A percentile compares a stretch with the other conserved stretches of the same genome.
These are phyloP conservation scores for Uromyces viciae-fabae DNA, from an alignment of 1,284 basidiomycete genomes.

Conservation along the genomic window DNA sequence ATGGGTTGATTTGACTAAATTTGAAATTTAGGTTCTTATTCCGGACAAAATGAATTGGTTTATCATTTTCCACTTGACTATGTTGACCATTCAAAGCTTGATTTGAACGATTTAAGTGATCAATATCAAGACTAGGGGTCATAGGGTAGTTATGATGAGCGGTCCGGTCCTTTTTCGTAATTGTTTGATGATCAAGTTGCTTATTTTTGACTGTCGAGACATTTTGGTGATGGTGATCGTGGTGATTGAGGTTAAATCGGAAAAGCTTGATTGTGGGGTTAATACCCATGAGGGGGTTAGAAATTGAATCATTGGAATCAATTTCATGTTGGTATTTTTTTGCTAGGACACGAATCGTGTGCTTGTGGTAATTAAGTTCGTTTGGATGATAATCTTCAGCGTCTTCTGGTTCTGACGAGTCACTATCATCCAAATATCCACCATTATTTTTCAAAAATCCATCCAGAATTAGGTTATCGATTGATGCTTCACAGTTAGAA, in stretches of 20 bases:
- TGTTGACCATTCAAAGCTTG: not conserved
- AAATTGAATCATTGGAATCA: not conserved
- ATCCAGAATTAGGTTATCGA: not conserved
- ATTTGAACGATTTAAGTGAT: not conserved
- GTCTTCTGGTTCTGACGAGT: not conserved
- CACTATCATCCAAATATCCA: constrained; percentile 25
- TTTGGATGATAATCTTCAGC: not conserved
- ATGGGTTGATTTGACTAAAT: too few species aligned
- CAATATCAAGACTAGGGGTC: not conserved
- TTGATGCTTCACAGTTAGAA: not conserved
- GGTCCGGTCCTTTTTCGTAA: not conserved
- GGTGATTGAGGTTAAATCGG: not conserved
- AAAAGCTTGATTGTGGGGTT: not conserved
- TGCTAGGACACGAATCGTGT: not conserved
- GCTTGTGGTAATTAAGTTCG: not conserved
- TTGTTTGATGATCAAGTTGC: not conserved
- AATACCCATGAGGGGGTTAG: not conserved
- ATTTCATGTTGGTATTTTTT: not conserved
- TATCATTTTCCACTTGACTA: not conserved
- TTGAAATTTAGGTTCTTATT: not conserved
- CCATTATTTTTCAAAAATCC: constrained; percentile 4
- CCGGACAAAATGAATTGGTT: too few species aligned
- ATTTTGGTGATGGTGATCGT: not conserved
- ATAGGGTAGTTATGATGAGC: not conserved
- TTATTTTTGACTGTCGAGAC: not conserved